phyloP scores from a whole-genome alignment of 1,139 yeast genomes.

The Yamadazyma blattariae region DNA sequence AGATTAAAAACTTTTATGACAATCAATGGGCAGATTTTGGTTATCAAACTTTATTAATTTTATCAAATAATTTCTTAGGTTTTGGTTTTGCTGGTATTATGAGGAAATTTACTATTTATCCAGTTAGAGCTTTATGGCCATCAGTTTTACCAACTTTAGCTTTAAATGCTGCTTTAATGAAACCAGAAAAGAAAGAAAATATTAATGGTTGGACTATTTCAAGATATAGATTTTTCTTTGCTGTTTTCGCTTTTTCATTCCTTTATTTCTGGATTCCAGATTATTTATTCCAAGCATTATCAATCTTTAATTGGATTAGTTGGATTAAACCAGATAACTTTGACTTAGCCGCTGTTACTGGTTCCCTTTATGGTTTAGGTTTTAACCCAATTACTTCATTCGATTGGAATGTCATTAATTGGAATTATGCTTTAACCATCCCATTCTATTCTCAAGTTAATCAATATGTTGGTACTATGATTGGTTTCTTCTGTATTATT shows the following conservation, averaged over 20 bases:
- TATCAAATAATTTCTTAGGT: constrained; percentile 56
- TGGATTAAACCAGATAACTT: constrained; percentile 33
- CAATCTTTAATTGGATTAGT: constrained; percentile 30
- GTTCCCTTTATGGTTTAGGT: constrained; percentile 50
- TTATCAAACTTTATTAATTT: constrained; percentile 44
- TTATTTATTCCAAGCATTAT: constrained; percentile 24
- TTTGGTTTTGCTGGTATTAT: constrained; percentile 59
- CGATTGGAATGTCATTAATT: constrained; percentile 40
- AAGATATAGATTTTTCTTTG: constrained; percentile 23
- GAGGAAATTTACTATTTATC: constrained; percentile 53
- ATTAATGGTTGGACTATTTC: constrained; percentile 33
- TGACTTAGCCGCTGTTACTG: constrained; percentile 51
- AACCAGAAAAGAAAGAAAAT: constrained; percentile 34
- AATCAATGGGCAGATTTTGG: constrained; percentile 41
- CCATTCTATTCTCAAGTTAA: constrained; percentile 47
- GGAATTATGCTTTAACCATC: constrained; percentile 22
- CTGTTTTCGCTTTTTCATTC: constrained; percentile 20
- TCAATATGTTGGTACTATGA: constrained; percentile 36
- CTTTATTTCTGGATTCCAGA: constrained; percentile 29
- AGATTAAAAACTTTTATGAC: constrained; percentile 32
- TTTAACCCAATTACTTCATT: constrained; percentile 51
- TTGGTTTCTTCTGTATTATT: constrained; percentile 39
- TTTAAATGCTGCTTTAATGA: constrained; percentile 47
- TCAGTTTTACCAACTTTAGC: constrained; percentile 53
- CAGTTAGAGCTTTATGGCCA: constrained; percentile 54